A percentile compares a stretch with the other conserved stretches of the same genome.
phyloP scores from a whole-genome alignment of 78 protist species.

The Trichosphaerium sp. region DNA sequence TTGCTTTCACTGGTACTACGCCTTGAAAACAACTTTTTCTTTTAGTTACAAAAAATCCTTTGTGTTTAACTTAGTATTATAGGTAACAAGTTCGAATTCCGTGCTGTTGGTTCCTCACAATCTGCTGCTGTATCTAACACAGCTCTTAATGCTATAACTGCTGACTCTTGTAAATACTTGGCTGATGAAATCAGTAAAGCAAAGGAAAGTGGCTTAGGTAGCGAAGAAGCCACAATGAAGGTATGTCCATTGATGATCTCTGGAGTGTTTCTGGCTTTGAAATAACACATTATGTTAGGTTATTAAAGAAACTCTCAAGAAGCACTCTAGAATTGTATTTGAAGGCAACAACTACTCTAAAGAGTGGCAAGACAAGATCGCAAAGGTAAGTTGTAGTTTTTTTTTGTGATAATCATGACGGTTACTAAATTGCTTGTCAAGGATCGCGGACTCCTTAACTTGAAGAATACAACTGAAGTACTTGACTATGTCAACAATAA shows the following conservation, averaged over 20 bases:
- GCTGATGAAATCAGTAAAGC: conserved; percentile 8
- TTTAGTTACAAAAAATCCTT: not conserved
- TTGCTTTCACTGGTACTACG: conserved; percentile 75
- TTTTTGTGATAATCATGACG: conserved; percentile 59
- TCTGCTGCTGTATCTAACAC: conserved; percentile 27
- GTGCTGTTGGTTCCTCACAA: conserved; percentile 83
- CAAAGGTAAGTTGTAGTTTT: conserved; percentile 49
- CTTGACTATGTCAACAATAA: conserved; percentile 8
- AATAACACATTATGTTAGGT: too few species aligned
- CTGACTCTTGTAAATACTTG: conserved; percentile 42
- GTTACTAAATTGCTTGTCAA: conserved; percentile 44
- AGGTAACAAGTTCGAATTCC: conserved; percentile 72
- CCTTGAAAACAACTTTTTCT: not conserved
- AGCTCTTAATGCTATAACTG: conserved; percentile 42
- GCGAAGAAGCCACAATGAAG: conserved; percentile 8
- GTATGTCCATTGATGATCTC: not conserved
- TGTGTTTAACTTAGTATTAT: not conserved
- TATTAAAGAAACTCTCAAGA: conserved; percentile 37
- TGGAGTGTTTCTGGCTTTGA: too few species aligned
- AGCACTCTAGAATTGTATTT: conserved; percentile 58
- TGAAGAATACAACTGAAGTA: conserved; percentile 63
- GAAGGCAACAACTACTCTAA: conserved; percentile 78
- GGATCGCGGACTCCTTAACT: conserved; percentile 21
- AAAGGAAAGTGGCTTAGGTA: not conserved
- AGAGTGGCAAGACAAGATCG: conserved; percentile 57